Evolutionary conservation across 2,329 filamentous ascomycete species (phyloP).

Genomic region (Fusarium stilboides): DNA sequence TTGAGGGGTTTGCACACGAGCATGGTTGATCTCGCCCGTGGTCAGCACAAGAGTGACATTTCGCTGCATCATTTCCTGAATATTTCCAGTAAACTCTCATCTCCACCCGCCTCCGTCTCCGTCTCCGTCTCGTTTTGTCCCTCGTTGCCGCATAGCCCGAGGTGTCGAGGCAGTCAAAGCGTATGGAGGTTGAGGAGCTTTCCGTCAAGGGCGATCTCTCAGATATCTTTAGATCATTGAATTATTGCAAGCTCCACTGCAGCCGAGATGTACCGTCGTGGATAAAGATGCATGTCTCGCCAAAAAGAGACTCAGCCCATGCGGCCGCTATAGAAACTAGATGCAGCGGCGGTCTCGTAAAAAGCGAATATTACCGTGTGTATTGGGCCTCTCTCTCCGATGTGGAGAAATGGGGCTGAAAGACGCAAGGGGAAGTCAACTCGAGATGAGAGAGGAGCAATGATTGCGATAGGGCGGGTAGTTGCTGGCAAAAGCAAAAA

Average conservation of each 20-base stretch:
- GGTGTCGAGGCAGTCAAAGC: conserved; percentile 8
- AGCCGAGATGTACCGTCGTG: conserved; percentile 18
- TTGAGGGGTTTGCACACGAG: conserved; percentile 3
- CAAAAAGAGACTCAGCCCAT: conserved; percentile 19
- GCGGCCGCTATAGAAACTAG: conserved; percentile 31
- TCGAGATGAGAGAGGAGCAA: conserved; percentile 19
- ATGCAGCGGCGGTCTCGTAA: conserved; percentile 9
- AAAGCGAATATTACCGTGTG: neutral
- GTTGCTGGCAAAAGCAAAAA: conserved; percentile 32
- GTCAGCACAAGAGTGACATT: conserved; percentile 18
- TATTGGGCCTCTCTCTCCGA: conserved; percentile 18
- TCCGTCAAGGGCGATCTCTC: conserved; percentile 18
- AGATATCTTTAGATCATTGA: conserved; percentile 18
- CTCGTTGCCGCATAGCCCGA: conserved; percentile 15
- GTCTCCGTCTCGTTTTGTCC: neutral
- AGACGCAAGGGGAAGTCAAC: conserved; percentile 32
- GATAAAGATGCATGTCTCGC: conserved; percentile 43
- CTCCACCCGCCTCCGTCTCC: conserved; percentile 11
- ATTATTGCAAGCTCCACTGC: conserved; percentile 7
- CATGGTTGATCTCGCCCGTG: conserved; percentile 4
- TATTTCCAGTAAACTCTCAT: conserved; percentile 30
- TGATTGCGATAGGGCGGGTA: conserved; percentile 4
- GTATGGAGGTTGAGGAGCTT: conserved; percentile 31
- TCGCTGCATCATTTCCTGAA: conserved; percentile 22
- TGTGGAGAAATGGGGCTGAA: conserved; percentile 31